A percentile compares a stretch with the other conserved stretches of the same genome.
Evolutionary conservation across 2,329 filamentous ascomycete genomes (phyloP).

Genomic region (Neopestalotiopsis sp.): DNA sequence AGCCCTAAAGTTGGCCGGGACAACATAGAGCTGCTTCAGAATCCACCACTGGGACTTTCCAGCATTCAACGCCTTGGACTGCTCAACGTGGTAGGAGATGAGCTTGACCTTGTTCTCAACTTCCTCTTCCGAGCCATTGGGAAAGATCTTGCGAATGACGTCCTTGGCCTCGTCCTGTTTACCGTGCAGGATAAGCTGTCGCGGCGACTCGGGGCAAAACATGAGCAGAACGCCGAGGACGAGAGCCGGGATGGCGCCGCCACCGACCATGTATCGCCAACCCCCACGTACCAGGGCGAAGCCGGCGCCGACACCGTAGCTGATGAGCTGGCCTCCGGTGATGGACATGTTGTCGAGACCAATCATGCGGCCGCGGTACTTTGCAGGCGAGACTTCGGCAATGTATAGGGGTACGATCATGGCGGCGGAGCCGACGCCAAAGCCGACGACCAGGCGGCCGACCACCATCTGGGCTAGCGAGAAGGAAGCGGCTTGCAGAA

Average conservation of each 20-base stretch:
- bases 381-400: slow-evolving; percentile 28
- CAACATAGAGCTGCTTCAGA: slow-evolving; percentile 15
- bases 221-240: slow-evolving; percentile 2
- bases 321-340: slow-evolving; percentile 15
- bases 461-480: slow-evolving; percentile 49
- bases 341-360: slow-evolving; percentile 29
- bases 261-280: slow-evolving; percentile 17
- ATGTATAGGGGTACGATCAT: slow-evolving; percentile 45
- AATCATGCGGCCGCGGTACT: slow-evolving; percentile 27
- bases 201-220: slow-evolving; percentile 17
- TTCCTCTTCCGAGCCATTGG: slow-evolving; percentile 11
- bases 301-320: slow-evolving; percentile 11
- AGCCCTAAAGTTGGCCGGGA: slow-evolving; percentile 14
- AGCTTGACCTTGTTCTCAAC: slow-evolving; percentile 13
- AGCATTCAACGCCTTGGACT: slow-evolving; percentile 9
- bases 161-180: slow-evolving; percentile 4
- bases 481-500: slow-evolving; percentile 42
- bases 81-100: slow-evolving; percentile 11
- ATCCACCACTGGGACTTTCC: slow-evolving; percentile 16
- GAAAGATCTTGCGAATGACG: slow-evolving; percentile 12
- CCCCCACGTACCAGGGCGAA: slow-evolving; percentile 8
- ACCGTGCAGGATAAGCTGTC: slow-evolving; percentile 10
- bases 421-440: slow-evolving; percentile 54
- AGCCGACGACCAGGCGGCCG: slow-evolving; percentile 52
- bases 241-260: slow-evolving; percentile 14